Percentiles rank a stretch among this genome's conserved stretches.
Evolutionary conservation across 2,329 filamentous ascomycete genomes (phyloP).

Genomic region (Microcyclosporella mali): DNA sequence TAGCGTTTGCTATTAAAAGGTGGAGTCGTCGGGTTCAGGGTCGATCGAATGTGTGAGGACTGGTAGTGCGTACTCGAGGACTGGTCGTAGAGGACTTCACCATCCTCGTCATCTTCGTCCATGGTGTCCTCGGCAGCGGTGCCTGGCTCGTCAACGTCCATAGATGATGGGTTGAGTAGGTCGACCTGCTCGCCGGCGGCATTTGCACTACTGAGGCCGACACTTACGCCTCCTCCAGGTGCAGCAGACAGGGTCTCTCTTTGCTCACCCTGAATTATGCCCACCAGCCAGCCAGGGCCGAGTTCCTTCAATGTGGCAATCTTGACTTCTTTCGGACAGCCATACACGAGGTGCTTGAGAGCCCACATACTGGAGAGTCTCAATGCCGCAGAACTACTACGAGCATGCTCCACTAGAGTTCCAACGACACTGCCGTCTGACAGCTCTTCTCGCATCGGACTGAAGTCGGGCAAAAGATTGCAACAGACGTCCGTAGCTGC

Average conservation of each 20-base stretch:
- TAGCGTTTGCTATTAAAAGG: conserved; percentile 26
- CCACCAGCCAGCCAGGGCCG: conserved; percentile 71
- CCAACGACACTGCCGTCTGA: conserved; percentile 67
- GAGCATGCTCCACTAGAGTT: conserved; percentile 75
- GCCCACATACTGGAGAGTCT: conserved; percentile 87
- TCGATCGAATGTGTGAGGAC: conserved; percentile 31
- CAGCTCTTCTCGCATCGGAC: conserved; percentile 80
- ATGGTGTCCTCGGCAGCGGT: conserved; percentile 24
- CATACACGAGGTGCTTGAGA: conserved; percentile 79
- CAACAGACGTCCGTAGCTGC: conserved; percentile 78
- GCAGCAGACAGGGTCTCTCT: conserved; percentile 33
- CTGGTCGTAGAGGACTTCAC: conserved; percentile 41
- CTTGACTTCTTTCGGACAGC: conserved; percentile 65
- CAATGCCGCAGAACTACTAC: conserved; percentile 70
- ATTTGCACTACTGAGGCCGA: conserved; percentile 43
- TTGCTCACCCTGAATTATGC: conserved; percentile 60
- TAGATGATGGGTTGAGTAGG: conserved; percentile 47
- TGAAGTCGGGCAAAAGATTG: conserved; percentile 82
- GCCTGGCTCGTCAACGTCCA: conserved; percentile 29
- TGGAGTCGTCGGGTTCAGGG: conserved; percentile 21
- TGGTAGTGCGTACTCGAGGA: conserved; percentile 32
- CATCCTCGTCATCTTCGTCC: conserved; percentile 34
- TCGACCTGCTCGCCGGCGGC: conserved; percentile 56
- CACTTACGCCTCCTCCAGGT: conserved; percentile 43
- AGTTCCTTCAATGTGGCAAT: conserved; percentile 71